These are phyloP conservation scores for Agroathelia rolfsii DNA, from an alignment of 1,284 basidiomycete genomes.

Conservation along the genomic window DNA sequence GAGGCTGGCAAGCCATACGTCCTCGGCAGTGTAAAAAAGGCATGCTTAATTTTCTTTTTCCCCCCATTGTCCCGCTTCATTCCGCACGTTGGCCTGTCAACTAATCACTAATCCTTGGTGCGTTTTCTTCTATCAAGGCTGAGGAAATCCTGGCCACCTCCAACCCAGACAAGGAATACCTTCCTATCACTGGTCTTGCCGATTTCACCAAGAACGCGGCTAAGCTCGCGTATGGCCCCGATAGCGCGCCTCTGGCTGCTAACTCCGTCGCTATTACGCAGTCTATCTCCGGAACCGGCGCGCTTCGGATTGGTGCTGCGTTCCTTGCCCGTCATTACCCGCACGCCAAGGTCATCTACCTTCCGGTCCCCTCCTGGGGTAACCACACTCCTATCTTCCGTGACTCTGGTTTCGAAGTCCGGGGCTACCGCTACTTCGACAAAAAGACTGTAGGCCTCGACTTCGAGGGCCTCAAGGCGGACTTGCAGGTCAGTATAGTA, in stretches of 20 bases:
- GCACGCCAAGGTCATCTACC: constrained; percentile 81
- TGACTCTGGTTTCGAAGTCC: constrained; percentile 91
- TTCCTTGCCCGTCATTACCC: constrained; percentile 92
- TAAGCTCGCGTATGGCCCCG: constrained; percentile 85
- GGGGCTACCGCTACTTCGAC: constrained; percentile 92
- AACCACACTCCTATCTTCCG: constrained; percentile 87
- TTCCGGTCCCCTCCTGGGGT: constrained; percentile 94
- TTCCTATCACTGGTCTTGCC: constrained; percentile 88
- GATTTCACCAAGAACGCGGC: constrained; percentile 87
- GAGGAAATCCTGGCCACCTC: constrained; percentile 64
- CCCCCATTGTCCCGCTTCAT: constrained; percentile 1
- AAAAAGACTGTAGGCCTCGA: constrained; percentile 90
- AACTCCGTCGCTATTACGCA: constrained; percentile 86
- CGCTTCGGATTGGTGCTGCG: constrained; percentile 90
- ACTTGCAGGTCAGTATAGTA: constrained; percentile 57
- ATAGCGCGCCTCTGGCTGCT: constrained; percentile 67
- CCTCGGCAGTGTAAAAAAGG: constrained; percentile 83
- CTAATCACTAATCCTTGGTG: no score
- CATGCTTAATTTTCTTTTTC: constrained; percentile 18
- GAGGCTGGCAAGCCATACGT: constrained; percentile 94
- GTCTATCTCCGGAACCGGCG: constrained; percentile 97
- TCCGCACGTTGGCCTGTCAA: constrained; percentile 5
- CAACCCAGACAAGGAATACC: constrained; percentile 93
- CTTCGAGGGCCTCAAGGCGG: constrained; percentile 85
- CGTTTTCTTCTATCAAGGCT: no score